These are phyloP conservation scores for Colletotrichum camelliae DNA, from an alignment of 2,329 filamentous ascomycete species.

Conservation along the genomic window DNA sequence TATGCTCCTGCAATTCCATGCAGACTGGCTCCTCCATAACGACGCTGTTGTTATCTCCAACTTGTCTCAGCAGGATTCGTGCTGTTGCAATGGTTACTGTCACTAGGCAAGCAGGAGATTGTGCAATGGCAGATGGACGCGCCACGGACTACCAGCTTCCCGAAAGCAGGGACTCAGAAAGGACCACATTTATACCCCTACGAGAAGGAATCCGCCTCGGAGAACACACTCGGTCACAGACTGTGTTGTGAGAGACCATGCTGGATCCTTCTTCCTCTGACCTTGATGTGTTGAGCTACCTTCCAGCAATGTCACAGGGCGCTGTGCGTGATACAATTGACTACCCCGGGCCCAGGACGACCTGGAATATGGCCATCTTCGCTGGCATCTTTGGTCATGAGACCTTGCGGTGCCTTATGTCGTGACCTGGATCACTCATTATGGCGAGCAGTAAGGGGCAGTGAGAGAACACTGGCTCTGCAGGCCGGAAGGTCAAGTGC, in stretches of 20 bases:
- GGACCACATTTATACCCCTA: background rate
- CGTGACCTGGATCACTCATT: background rate
- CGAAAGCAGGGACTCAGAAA: fast-evolving
- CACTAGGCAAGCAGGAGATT: too few species aligned
- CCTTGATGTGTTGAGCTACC: background rate
- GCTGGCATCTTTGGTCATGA: background rate
- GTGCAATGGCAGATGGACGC: too few species aligned
- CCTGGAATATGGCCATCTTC: background rate
- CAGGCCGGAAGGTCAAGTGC: background rate
- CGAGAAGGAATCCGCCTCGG: background rate
- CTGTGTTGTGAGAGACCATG: background rate
- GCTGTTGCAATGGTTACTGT: too few species aligned
- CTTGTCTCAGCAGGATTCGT: too few species aligned
- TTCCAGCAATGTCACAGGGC: background rate
- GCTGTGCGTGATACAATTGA: background rate
- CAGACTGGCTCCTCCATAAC: too few species aligned
- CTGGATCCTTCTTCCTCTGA: background rate
- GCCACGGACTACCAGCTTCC: too few species aligned
- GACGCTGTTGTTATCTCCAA: too few species aligned
- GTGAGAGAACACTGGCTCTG: background rate
- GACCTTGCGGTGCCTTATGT: background rate
- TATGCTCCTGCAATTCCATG: too few species aligned
- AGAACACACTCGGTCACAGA: background rate
- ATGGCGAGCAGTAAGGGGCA: background rate
- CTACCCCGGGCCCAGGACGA: background rate